Conservation (phyloP, 2,329 filamentous ascomycete species). For the Chaetomiaceae sp. region DNA sequence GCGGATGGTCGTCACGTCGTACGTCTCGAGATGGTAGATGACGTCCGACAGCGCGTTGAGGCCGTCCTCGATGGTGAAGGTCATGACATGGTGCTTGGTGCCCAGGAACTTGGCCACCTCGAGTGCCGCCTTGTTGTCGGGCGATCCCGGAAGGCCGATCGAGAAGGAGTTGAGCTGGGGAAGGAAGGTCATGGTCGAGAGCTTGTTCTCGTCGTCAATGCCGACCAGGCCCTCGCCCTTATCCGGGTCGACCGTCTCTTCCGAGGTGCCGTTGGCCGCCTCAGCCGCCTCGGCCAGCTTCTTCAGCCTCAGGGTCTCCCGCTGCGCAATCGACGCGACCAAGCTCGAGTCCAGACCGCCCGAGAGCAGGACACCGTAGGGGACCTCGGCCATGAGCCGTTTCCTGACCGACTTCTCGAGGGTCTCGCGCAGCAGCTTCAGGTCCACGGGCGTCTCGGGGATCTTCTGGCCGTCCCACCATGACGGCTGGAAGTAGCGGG, state of each 20-base stretch:
- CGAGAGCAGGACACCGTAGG: slow-evolving; percentile 92
- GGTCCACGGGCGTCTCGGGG: slow-evolving; percentile 75
- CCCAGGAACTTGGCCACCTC: slow-evolving; percentile 96
- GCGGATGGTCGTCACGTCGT: slow-evolving; percentile 97
- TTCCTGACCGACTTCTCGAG: slow-evolving; percentile 92
- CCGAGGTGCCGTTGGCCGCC: slow-evolving; percentile 40
- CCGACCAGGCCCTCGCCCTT: slow-evolving; percentile 74
- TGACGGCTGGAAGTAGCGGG: slow-evolving; percentile 82
- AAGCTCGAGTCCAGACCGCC: slow-evolving; percentile 94
- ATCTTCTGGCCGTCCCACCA: slow-evolving; percentile 86
- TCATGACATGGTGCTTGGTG: slow-evolving; percentile 97
- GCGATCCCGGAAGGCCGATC: slow-evolving; percentile 88
- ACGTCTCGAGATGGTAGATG: slow-evolving; percentile 96
- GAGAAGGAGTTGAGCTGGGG: slow-evolving; percentile 98
- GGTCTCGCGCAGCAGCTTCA: slow-evolving; percentile 73
- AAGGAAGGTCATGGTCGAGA: slow-evolving; percentile 85
- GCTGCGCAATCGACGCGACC: slow-evolving; percentile 90
- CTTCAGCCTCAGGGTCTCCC: slow-evolving; percentile 78
- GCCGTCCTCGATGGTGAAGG: slow-evolving; percentile 95
- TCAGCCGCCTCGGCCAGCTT: slow-evolving; percentile 53
- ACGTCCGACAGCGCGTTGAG: slow-evolving; percentile 96
- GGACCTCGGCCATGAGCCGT: slow-evolving; percentile 97
- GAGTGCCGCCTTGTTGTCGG: slow-evolving; percentile 85
- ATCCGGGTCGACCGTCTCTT: slow-evolving; percentile 49
- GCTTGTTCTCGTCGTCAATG: slow-evolving; percentile 86